Evolutionary conservation across 2,329 filamentous ascomycete species (phyloP), one percentile per base, ranked within the genome.

Genomic region (Trichophyton verrucosum): DNA sequence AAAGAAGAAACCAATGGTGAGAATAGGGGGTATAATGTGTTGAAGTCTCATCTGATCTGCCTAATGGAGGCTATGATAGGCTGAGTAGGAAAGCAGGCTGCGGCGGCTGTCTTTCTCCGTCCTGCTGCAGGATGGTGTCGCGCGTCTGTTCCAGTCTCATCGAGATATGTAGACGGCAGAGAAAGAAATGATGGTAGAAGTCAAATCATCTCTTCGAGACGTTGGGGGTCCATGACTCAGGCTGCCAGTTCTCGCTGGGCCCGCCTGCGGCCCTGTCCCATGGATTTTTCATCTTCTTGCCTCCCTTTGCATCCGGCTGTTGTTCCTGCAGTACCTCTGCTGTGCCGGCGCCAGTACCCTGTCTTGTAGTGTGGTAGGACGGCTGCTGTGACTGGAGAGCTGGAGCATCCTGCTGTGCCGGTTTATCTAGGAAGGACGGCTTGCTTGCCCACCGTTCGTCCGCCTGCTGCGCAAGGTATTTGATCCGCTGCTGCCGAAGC

Each of bases 191-290:
- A 30, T n/a, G 13, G 27, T n/a, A n/a, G 3, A 5, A 33, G 27
- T 13, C 20, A n/a, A 7, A 17, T 55, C 68, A 75, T 62, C 70
- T 67, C 66, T 74, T 76, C 33, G 70, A 69, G n/a, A 76, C 65
- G 1, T 72, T 71, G 3, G 83, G 83, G 3, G 71, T 75, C 86
- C 86, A 89, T 2, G 82, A 74, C 56, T 81, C 69, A 0, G 86
- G 86, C 71, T 87, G 83, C 84, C 85, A 88, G n/a, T 74, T 77
- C 69, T 88, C 84, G 60, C 84, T 78, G 0, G 84, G 82, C 0
- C 77, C 79, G n/a, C 75, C 75, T n/a, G 71, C 76, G 0, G 40
- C 76, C 64, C 76, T 78, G 33, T 80, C 80, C 84, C 85, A 87
- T 1, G 85, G 84, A 68, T 86, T 64, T 27, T 59, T 57, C 9